phyloP scores from a whole-genome alignment of 2,329 filamentous ascomycete species.

The Fusarium humuli region DNA sequence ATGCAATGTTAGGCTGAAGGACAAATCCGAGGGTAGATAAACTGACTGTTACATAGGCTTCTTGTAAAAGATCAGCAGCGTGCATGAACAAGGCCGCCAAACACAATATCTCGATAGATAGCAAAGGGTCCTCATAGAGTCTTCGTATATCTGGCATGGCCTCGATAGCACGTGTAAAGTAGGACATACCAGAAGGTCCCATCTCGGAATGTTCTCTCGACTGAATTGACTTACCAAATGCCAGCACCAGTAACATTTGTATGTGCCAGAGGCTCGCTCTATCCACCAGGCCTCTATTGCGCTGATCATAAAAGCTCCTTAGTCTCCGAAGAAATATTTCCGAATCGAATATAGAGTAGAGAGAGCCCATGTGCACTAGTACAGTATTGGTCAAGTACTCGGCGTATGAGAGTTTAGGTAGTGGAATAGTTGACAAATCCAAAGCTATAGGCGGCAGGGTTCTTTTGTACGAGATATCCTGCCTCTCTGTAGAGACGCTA shows the following conservation, averaged over 20 bases:
- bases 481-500: conserved; percentile 28
- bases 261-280: conserved; percentile 33
- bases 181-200: conserved; percentile 35
- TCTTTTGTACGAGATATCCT: conserved; percentile 33
- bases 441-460: conserved; percentile 25
- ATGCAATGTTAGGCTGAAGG: background rate
- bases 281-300: background rate
- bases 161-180: conserved; percentile 33
- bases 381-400: conserved; percentile 37
- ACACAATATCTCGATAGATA: conserved; percentile 38
- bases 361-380: conserved; percentile 31
- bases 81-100: conserved; percentile 38
- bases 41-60: conserved; percentile 36
- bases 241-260: conserved; percentile 37
- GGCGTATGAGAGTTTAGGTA: conserved; percentile 32
- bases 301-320: conserved; percentile 26
- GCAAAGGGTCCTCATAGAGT: conserved; percentile 30
- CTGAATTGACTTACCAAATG: conserved; percentile 35
- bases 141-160: conserved; percentile 36
- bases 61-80: conserved; percentile 35
- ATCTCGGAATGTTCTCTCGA: conserved; percentile 37
- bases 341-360: conserved; percentile 32
- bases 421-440: conserved; percentile 21
- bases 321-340: conserved; percentile 16
- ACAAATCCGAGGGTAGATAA: background rate